Evolutionary conservation across 805 yeast genomes (phyloP).

Genomic region (Alloascoidea africana): DNA sequence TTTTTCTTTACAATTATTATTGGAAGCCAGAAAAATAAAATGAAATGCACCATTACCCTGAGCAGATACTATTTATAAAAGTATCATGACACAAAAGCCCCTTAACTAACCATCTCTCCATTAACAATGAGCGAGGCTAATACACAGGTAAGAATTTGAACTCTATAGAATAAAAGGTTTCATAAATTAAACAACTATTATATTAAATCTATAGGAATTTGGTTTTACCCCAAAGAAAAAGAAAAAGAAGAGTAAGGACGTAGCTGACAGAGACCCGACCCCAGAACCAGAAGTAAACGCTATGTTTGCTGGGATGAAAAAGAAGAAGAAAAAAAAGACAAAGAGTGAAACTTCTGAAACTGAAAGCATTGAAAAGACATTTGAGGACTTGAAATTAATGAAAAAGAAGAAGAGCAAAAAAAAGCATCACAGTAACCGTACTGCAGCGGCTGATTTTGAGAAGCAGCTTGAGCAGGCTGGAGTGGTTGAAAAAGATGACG

Average conservation of each 20-base stretch:
- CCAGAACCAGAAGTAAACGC: slow-evolving; percentile 26
- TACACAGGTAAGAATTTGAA: too few species aligned
- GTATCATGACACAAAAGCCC: too few species aligned
- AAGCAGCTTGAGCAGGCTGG: slow-evolving; percentile 86
- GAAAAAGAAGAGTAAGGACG: slow-evolving; percentile 31
- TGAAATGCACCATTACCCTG: too few species aligned
- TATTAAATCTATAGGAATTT: too few species aligned
- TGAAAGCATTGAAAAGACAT: slow-evolving; percentile 54
- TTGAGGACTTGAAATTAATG: slow-evolving; percentile 20
- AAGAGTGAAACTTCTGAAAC: slow-evolving; percentile 34
- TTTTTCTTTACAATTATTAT: too few species aligned
- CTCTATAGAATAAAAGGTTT: too few species aligned
- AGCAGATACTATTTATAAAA: too few species aligned
- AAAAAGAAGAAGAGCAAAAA: slow-evolving; percentile 70
- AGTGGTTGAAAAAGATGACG: slow-evolving; percentile 21
- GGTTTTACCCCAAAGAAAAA: slow-evolving; percentile 81
- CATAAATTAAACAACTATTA: too few species aligned
- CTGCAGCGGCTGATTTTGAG: slow-evolving; percentile 73
- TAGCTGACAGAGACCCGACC: slow-evolving; percentile 20
- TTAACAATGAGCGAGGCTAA: too few species aligned
- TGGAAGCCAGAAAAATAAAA: too few species aligned
- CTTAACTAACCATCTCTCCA: too few species aligned
- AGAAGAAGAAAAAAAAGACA: slow-evolving; percentile 75
- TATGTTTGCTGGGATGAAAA: slow-evolving; percentile 68
- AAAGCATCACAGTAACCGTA: slow-evolving; percentile 41